Evolutionary conservation across 2,329 filamentous ascomycete genomes (phyloP).

Genomic region (Colletotrichum sp.): DNA sequence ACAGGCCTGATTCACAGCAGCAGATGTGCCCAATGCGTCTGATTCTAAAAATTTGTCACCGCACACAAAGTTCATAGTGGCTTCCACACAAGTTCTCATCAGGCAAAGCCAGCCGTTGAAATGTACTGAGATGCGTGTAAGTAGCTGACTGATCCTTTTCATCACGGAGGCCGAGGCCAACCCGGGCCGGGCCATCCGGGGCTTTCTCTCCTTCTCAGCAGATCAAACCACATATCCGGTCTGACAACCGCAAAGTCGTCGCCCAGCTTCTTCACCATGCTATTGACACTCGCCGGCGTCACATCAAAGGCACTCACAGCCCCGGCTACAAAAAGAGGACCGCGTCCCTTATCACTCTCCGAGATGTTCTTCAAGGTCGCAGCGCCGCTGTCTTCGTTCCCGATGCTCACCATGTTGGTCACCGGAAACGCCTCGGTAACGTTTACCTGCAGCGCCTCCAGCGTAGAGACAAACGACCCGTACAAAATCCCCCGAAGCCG

Average conservation of each 20-base stretch:
- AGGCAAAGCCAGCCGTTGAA: neutral
- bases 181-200: neutral
- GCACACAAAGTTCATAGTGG: neutral
- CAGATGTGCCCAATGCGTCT: neutral
- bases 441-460: neutral
- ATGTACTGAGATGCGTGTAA: neutral
- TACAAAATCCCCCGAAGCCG: neutral
- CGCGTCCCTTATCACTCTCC: neutral
- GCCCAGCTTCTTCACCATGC: neutral
- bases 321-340: neutral
- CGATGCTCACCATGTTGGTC: neutral
- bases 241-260: neutral
- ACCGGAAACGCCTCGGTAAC: neutral
- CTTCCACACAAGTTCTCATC: neutral
- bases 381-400: neutral
- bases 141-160: neutral
- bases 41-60: rapidly evolving
- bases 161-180: neutral
- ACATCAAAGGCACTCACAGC: slow-evolving; percentile 1
- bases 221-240: neutral
- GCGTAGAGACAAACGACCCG: neutral
- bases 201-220: neutral
- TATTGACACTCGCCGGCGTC: neutral
- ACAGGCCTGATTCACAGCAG: neutral
- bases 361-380: neutral